Percentiles rank a stretch among this genome's conserved stretches.
These are phyloP conservation scores for Polyporus arcularius DNA, from an alignment of 768 basidiomycete genomes.

Conservation along the genomic window DNA sequence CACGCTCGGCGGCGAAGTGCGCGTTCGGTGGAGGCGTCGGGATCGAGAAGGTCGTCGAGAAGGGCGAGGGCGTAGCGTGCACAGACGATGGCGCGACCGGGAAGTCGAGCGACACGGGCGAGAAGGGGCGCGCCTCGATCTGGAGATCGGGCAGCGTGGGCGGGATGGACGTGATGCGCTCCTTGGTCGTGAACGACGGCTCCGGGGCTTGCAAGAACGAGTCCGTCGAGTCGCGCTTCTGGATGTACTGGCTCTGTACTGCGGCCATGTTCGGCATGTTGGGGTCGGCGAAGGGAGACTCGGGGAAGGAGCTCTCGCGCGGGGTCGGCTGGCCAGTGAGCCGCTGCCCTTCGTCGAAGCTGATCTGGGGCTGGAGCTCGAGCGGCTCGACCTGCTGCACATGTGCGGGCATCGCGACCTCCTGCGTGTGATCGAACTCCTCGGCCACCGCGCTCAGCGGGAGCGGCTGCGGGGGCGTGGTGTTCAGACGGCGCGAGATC, in stretches of 20 bases:
- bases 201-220: slow-evolving; percentile 29
- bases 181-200: slow-evolving; percentile 33
- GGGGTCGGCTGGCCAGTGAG: slow-evolving; percentile 8
- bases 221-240: slow-evolving; percentile 16
- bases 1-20: slow-evolving; percentile 20
- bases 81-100: slow-evolving; percentile 17
- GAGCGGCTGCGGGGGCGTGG: slow-evolving; percentile 25
- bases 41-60: slow-evolving; percentile 22
- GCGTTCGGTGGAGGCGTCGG: slow-evolving; percentile 21
- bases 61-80: slow-evolving; percentile 27
- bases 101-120: slow-evolving; percentile 35
- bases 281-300: slow-evolving; percentile 33
- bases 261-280: slow-evolving; percentile 11
- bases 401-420: neutral
- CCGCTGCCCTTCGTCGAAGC: slow-evolving; percentile 11
- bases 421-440: slow-evolving; percentile 13
- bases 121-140: slow-evolving; percentile 45
- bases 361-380: slow-evolving; percentile 12
- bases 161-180: slow-evolving; percentile 51
- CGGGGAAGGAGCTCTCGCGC: slow-evolving; percentile 17
- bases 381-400: slow-evolving; percentile 11
- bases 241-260: slow-evolving; percentile 16
- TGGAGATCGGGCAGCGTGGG: slow-evolving; percentile 57
- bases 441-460: slow-evolving; percentile 26
- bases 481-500: slow-evolving; percentile 59